Evolutionary conservation across 495 filamentous ascomycete species (phyloP).

Genomic region (Penicillium psychrofluorescens): DNA sequence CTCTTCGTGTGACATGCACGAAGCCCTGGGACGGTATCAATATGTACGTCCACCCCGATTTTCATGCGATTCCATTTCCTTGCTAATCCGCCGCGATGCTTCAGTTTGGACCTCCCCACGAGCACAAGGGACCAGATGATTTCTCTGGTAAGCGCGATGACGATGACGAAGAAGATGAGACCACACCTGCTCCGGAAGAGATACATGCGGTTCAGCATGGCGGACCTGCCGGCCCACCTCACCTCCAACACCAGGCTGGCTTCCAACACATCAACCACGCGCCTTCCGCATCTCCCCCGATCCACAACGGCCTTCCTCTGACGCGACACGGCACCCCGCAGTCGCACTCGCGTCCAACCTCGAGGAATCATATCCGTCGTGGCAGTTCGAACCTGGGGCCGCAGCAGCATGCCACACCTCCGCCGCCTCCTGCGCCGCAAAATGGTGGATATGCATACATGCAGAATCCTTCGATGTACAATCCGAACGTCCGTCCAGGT

Average conservation of each 20-base stretch:
- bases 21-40: slow-evolving; percentile 78
- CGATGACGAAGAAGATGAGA: slow-evolving; percentile 82
- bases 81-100: neutral
- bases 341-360: slow-evolving; percentile 76
- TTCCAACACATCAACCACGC: slow-evolving; percentile 80
- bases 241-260: slow-evolving; percentile 65
- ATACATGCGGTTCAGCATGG: slow-evolving; percentile 33
- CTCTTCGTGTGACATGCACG: slow-evolving; percentile 87
- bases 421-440: slow-evolving; percentile 54
- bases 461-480: slow-evolving; percentile 79
- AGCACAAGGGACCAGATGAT: slow-evolving; percentile 92
- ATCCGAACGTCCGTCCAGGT: slow-evolving; percentile 54
- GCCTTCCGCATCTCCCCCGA: slow-evolving; percentile 84
- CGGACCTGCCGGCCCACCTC: slow-evolving; percentile 57
- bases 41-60: slow-evolving; percentile 56
- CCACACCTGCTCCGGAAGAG: slow-evolving; percentile 55
- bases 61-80: neutral
- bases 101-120: slow-evolving; percentile 85
- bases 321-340: slow-evolving; percentile 74
- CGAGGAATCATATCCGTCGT: slow-evolving; percentile 68
- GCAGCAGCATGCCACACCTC: slow-evolving; percentile 49
- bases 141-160: slow-evolving; percentile 79
- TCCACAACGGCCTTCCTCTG: slow-evolving; percentile 69
- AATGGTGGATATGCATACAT: slow-evolving; percentile 75
- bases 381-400: slow-evolving; percentile 69